phyloP scores from a whole-genome alignment of 306 rosid species.

The Biancaea sappan region DNA sequence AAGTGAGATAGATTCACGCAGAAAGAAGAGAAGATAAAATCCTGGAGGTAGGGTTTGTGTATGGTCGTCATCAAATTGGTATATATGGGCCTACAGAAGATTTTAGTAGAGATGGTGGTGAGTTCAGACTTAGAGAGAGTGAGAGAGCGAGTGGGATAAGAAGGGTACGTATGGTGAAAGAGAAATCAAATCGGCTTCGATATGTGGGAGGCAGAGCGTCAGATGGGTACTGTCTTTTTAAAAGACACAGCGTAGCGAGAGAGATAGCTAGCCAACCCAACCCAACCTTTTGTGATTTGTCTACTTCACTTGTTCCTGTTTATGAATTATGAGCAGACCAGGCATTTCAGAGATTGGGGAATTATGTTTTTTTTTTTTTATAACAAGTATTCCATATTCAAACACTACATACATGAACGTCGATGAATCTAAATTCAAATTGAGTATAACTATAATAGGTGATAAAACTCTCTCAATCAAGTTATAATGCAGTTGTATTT shows the following conservation, averaged over 20 bases:
- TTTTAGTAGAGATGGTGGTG: background rate
- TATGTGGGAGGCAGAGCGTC: slow-evolving; percentile 34
- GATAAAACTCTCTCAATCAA: too few relatives aligned
- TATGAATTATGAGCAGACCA: background rate
- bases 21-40: background rate
- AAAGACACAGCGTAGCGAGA: slow-evolving; percentile 17
- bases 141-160: too few relatives aligned
- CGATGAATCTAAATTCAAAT: too few relatives aligned
- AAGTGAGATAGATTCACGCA: background rate
- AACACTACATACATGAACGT: too few relatives aligned
- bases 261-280: slow-evolving; percentile 14
- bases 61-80: background rate
- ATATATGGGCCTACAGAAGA: too few relatives aligned
- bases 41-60: background rate
- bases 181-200: slow-evolving; percentile 28
- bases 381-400: too few relatives aligned
- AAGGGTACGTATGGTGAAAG: slow-evolving; percentile 49
- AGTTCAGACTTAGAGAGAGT: background rate
- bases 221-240: slow-evolving; percentile 39
- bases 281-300: slow-evolving; percentile 20
- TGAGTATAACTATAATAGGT: too few relatives aligned
- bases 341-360: background rate
- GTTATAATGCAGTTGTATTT: too few relatives aligned
- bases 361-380: too few relatives aligned
- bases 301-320: slow-evolving; percentile 20